Evolutionary conservation across 306 rosid species (phyloP).

Genomic region (Quercus mongolica): DNA sequence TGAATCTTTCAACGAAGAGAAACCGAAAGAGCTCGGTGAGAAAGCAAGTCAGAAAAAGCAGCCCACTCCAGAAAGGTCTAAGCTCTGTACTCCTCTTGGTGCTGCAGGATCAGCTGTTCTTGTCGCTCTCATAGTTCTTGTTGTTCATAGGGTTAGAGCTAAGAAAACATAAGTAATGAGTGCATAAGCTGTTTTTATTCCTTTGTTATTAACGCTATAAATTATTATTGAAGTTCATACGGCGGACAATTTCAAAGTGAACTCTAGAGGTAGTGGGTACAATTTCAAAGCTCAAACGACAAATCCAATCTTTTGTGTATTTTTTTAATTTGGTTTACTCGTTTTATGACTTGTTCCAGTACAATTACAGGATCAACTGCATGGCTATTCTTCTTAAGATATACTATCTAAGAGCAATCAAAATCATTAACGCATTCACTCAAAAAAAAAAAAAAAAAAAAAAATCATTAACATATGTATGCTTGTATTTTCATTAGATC

Average conservation of each 20-base stretch:
- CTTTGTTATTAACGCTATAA: not conserved
- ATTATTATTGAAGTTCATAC: constrained; percentile 2
- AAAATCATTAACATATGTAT: no score
- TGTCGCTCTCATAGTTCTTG: constrained; percentile 35
- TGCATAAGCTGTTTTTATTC: constrained; percentile 9
- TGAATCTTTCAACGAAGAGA: constrained; percentile 8
- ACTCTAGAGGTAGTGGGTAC: not conserved
- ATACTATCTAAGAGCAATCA: not conserved
- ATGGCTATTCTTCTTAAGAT: not conserved
- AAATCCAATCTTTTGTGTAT: not conserved
- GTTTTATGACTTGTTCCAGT: no score
- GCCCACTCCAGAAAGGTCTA: constrained; percentile 14
- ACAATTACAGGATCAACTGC: not conserved
- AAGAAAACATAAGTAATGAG: constrained; percentile 24
- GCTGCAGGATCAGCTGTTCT: constrained; percentile 60
- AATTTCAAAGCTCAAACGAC: not conserved
- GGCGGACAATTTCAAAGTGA: not conserved
- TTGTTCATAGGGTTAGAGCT: constrained; percentile 28
- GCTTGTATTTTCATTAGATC: no score
- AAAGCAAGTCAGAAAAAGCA: constrained; percentile 20
- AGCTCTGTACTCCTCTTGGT: constrained; percentile 32
- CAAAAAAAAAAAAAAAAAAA: no score
- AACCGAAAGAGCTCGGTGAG: constrained; percentile 20
- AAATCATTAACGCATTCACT: not conserved
- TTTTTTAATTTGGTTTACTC: no score